These are phyloP conservation scores for Zopfia rhizophila DNA, from an alignment of 2,329 filamentous ascomycete species.

Conservation along the genomic window DNA sequence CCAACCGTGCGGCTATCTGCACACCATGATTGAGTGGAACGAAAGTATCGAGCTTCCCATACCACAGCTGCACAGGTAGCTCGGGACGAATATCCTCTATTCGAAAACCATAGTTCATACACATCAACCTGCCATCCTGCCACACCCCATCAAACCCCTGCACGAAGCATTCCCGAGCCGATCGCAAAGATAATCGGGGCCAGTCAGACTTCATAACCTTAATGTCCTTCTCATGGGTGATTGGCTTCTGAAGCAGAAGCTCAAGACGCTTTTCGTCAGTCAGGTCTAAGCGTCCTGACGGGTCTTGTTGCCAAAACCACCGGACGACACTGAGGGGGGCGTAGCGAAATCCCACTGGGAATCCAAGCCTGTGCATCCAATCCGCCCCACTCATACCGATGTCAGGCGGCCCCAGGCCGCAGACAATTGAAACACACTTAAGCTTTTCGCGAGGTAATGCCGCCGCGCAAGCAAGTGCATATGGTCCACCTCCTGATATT, in stretches of 20 bases:
- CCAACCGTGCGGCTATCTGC: slow-evolving; percentile 42
- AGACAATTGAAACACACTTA: slow-evolving; percentile 37
- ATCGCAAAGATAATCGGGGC: slow-evolving; percentile 30
- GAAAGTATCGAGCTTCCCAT: slow-evolving; percentile 45
- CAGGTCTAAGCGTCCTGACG: slow-evolving; percentile 42
- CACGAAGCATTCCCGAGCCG: slow-evolving; percentile 34
- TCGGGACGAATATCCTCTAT: slow-evolving; percentile 49
- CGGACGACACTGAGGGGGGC: slow-evolving; percentile 25
- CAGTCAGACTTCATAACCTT: slow-evolving; percentile 33
- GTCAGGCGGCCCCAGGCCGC: slow-evolving; percentile 47
- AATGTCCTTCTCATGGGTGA: slow-evolving; percentile 33
- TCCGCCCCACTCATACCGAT: slow-evolving; percentile 46
- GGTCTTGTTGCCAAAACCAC: slow-evolving; percentile 38
- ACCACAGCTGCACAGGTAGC: slow-evolving; percentile 51
- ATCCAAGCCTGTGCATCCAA: slow-evolving; percentile 37
- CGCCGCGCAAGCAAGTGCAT: slow-evolving; percentile 41
- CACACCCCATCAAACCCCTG: slow-evolving; percentile 44
- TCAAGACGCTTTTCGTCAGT: slow-evolving; percentile 44
- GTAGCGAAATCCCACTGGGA: slow-evolving; percentile 43
- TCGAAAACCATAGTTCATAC: slow-evolving; percentile 44
- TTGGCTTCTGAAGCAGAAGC: slow-evolving; percentile 24
- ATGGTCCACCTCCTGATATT: slow-evolving; percentile 46
- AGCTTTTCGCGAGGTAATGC: slow-evolving; percentile 32
- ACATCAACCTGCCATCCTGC: slow-evolving; percentile 43
- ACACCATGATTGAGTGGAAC: slow-evolving; percentile 48